These are phyloP conservation scores for Pseudopithomyces maydicus DNA, from an alignment of 2,329 filamentous ascomycete genomes.

Conservation along the genomic window DNA sequence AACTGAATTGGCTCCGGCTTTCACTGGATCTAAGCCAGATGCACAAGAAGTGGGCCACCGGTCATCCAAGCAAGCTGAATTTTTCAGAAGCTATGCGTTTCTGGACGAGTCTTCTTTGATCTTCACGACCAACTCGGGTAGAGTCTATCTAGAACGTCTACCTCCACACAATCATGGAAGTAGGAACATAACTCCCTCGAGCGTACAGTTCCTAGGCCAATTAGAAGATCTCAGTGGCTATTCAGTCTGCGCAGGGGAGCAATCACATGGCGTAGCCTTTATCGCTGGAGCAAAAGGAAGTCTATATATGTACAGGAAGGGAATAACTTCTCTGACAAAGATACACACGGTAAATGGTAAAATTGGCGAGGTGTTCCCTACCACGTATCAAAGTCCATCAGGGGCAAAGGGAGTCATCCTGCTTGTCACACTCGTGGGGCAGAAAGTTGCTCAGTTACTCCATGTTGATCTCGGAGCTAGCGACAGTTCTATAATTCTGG, in stretches of 20 bases:
- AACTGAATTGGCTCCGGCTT: slow-evolving; percentile 14
- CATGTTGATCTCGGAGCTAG: slow-evolving; percentile 14
- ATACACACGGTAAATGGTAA: slow-evolving; percentile 43
- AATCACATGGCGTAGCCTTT: slow-evolving; percentile 47
- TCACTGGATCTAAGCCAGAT: background rate
- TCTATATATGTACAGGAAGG: slow-evolving; percentile 46
- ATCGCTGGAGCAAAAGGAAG: slow-evolving; percentile 53
- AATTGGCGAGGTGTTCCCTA: slow-evolving; percentile 47
- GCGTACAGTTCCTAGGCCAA: slow-evolving; percentile 37
- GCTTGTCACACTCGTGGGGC: slow-evolving; percentile 47
- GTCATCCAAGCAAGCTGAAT: slow-evolving; percentile 35
- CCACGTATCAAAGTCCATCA: background rate
- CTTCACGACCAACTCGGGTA: slow-evolving; percentile 63
- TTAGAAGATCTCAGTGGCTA: slow-evolving; percentile 53
- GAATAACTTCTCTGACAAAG: slow-evolving; percentile 18
- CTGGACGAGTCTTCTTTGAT: slow-evolving; percentile 60
- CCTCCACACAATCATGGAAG: background rate
- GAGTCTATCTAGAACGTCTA: slow-evolving; percentile 54
- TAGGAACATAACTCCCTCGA: slow-evolving; percentile 2
- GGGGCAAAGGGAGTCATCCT: slow-evolving; percentile 29
- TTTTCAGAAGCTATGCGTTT: slow-evolving; percentile 68
- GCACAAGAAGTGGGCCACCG: slow-evolving; percentile 9
- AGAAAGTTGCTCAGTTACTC: slow-evolving; percentile 39
- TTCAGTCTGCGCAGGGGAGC: slow-evolving; percentile 50
- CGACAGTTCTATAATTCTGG: slow-evolving; percentile 1